Percentiles rank a stretch among this genome's conserved stretches.
Conservation (phyloP, 768 basidiomycete species). For the Phlebiopsis flavidoalba region DNA sequence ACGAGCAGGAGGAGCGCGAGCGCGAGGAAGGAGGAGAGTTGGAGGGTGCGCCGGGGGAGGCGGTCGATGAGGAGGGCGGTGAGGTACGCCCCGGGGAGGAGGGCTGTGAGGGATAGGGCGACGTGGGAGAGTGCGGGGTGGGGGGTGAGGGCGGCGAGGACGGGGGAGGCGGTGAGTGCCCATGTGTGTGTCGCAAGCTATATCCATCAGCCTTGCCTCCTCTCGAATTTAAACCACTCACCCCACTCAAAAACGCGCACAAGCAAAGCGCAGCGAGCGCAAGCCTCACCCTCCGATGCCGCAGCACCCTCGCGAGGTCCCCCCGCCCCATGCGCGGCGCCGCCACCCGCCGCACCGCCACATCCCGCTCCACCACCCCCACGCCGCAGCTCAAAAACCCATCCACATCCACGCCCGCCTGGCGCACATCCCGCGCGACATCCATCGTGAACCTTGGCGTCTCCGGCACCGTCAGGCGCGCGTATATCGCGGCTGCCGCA, state of each 20-base stretch:
- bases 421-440: constrained; percentile 40
- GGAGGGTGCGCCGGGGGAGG: constrained; percentile 33
- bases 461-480: constrained; percentile 42
- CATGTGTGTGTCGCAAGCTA: too few species aligned
- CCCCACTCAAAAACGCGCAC: too few species aligned
- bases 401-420: constrained; percentile 37
- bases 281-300: too few species aligned
- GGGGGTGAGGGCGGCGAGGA: too few species aligned
- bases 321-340: constrained; percentile 31
- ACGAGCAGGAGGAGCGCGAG: constrained; percentile 25
- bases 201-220: too few species aligned
- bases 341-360: constrained; percentile 43
- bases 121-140: too few species aligned
- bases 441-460: constrained; percentile 48
- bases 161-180: too few species aligned
- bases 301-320: too few species aligned
- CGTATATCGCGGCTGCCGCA: constrained; percentile 38
- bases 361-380: constrained; percentile 45
- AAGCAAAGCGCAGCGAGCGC: too few species aligned
- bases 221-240: too few species aligned
- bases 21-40: constrained; percentile 31
- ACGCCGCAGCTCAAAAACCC: constrained; percentile 35
- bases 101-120: too few species aligned
- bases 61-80: constrained; percentile 30
- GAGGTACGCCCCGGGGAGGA: constrained; percentile 32